A percentile compares a stretch with the other conserved stretches of the same genome.
phyloP scores from a whole-genome alignment of 345 rosid species.

The Passiflora organensis region DNA sequence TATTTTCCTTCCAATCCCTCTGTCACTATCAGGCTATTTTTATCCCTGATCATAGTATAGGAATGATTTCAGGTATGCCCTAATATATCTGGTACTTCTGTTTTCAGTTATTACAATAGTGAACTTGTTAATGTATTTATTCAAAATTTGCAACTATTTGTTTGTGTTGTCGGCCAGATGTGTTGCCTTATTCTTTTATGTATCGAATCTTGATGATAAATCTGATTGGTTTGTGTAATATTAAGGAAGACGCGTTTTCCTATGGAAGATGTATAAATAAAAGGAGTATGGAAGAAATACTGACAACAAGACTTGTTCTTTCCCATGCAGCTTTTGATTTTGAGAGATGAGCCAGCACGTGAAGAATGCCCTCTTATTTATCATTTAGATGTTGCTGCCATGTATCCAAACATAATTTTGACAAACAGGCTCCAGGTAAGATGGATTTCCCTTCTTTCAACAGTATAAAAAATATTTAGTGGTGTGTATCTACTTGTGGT shows the following conservation, averaged over 20 bases:
- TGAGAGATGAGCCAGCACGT: slow-evolving; percentile 73
- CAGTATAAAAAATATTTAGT: background rate
- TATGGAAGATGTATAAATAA: background rate
- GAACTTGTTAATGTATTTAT: background rate
- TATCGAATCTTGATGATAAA: background rate
- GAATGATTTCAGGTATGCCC: no score
- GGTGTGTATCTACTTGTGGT: no score
- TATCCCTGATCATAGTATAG: no score
- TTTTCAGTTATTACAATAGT: no score
- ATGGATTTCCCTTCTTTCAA: background rate
- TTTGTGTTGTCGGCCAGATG: background rate
- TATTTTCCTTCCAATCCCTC: slow-evolving; percentile 2
- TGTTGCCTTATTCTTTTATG: background rate
- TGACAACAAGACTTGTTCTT: background rate
- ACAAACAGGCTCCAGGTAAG: slow-evolving; percentile 97
- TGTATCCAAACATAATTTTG: slow-evolving; percentile 97
- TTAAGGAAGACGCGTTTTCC: background rate
- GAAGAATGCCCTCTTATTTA: slow-evolving; percentile 96
- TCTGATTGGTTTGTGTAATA: background rate
- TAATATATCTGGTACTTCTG: no score
- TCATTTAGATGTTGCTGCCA: slow-evolving; percentile 98
- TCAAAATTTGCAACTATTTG: background rate
- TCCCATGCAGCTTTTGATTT: slow-evolving; percentile 57
- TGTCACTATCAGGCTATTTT: background rate
- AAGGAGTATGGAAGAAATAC: background rate